A percentile compares a stretch with the other conserved stretches of the same genome.
These are phyloP conservation scores for Avicennia marina DNA, from an alignment of 257 asterid species.

Conservation along the genomic window DNA sequence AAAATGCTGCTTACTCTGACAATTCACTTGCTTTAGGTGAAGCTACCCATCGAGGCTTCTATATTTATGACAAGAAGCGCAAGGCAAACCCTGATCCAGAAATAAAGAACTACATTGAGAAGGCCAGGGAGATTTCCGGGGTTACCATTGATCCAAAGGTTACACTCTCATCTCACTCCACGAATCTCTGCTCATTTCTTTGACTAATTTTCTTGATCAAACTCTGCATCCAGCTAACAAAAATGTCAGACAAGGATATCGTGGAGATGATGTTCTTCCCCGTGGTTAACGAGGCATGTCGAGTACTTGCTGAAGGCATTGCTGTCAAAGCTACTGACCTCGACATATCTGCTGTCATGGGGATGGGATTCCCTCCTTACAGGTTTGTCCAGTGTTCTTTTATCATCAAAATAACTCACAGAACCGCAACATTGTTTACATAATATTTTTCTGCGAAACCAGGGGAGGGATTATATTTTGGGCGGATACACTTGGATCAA, in stretches of 20 bases:
- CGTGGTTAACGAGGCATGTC: conserved; percentile 91
- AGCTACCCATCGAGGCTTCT: conserved; percentile 74
- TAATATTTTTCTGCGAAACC: conserved; percentile 6
- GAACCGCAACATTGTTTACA: not conserved
- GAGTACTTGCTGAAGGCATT: conserved; percentile 85
- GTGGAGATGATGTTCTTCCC: conserved; percentile 95
- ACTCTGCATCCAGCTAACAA: conserved; percentile 46
- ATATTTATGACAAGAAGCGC: conserved; percentile 68
- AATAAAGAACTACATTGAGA: conserved; percentile 65
- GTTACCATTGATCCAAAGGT: conserved; percentile 84
- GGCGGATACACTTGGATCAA: conserved; percentile 91
- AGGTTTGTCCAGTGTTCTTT: conserved; percentile 35
- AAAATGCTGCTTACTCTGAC: not conserved
- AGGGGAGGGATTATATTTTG: conserved; percentile 94
- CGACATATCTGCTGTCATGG: conserved; percentile 89
- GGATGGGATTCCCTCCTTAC: conserved; percentile 97
- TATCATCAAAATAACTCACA: too few species aligned
- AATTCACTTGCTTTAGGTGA: conserved; percentile 49
- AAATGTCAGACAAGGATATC: conserved; percentile 72
- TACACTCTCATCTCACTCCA: conserved; percentile 6
- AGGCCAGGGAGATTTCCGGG: conserved; percentile 74
- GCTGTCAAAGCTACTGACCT: conserved; percentile 92
- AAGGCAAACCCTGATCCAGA: conserved; percentile 93
- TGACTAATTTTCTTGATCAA: too few species aligned
- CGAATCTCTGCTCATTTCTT: too few species aligned